Conservation (phyloP, 306 rosid species). For the Sesbania bispinosa region DNA sequence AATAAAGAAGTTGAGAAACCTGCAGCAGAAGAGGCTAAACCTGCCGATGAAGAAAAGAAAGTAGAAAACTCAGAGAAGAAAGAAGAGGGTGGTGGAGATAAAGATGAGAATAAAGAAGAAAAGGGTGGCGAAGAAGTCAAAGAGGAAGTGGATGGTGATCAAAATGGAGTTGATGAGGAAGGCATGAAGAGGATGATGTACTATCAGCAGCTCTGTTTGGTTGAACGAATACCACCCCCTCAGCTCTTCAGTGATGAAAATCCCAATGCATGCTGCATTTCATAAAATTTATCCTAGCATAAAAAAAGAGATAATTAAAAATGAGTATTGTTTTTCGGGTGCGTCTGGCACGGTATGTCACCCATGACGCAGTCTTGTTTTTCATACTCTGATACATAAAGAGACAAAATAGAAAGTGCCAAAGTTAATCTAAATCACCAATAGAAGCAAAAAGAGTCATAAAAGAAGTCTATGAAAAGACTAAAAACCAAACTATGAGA, state of each 20-base stretch:
- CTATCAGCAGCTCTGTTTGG: conserved; percentile 52
- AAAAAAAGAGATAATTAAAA: too few species aligned
- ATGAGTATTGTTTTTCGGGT: too few species aligned
- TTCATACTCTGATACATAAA: too few species aligned
- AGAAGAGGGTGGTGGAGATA: conserved; percentile 28
- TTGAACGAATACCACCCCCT: conserved; percentile 75
- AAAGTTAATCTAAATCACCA: too few species aligned
- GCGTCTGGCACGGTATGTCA: too few species aligned
- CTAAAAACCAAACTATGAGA: too few species aligned
- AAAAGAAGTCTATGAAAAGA: too few species aligned
- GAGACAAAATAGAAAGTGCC: too few species aligned
- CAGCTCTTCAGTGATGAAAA: conserved; percentile 94
- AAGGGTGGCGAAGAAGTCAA: conserved; percentile 21
- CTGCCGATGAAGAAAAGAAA: conserved; percentile 37
- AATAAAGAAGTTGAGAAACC: conserved; percentile 40
- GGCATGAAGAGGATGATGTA: conserved; percentile 70
- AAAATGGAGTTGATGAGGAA: conserved; percentile 45
- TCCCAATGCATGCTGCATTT: conserved; percentile 90
- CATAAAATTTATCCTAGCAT: too few species aligned
- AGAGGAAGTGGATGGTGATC: conserved; percentile 7
- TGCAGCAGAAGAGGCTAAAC: conserved; percentile 33
- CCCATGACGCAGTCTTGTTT: too few species aligned
- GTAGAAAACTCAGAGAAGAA: conserved; percentile 32
- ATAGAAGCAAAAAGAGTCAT: too few species aligned
- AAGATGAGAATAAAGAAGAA: conserved; percentile 18